Base-by-base conservation (phyloP, 2,329 filamentous ascomycete species). In the Epichloe typhina region DNA sequence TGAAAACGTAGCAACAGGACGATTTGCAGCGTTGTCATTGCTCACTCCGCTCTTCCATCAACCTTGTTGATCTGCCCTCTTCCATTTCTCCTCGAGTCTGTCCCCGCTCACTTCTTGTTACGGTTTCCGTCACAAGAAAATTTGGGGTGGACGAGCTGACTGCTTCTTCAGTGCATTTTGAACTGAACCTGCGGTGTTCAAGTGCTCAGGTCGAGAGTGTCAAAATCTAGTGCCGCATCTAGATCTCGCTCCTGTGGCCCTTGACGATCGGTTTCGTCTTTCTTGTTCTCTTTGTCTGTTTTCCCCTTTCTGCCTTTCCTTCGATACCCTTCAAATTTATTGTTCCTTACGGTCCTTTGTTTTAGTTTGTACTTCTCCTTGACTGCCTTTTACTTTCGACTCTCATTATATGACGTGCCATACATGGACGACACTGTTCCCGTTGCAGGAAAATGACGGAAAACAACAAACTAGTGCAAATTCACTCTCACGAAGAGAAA, bases 401-500 rank as follows among this genome's bases (percentile, higher is more conserved):
- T 19, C 33, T 13, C 8, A 11, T 26, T 37, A 49, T 31, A 26
- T 26, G 39, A 15, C 31, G 13, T 37, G 8, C 17, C 31, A 19
- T 43, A 17, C 33, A 49, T 23, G 19, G 17, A 21, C 12, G 19
- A 26, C 17, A 5, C 37, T 11, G 6, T 38, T 19, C 19, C 15
- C 37, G 35, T 55, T 60, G 57, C 59, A 57, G 59, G 59, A 66
- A 60, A 62, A 74, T 75, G 72, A 66, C 65, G 56, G 63, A 63
- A 52, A 62, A 67, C 58, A 63, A 63, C 52, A 54, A 61, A 21
- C 64, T 62, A n/a, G 62, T 59, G 47, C 58, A 61, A 53, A 63
- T 64, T 36, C 61, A 65, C 53, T 63, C 63, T 47, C 53, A 67
- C 48, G 70, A 74, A 61, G 73, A 76, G 63, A 72, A 69, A 56